phyloP scores from a whole-genome alignment of 148 eudicot genomes.

The Fallopia convolvulus region DNA sequence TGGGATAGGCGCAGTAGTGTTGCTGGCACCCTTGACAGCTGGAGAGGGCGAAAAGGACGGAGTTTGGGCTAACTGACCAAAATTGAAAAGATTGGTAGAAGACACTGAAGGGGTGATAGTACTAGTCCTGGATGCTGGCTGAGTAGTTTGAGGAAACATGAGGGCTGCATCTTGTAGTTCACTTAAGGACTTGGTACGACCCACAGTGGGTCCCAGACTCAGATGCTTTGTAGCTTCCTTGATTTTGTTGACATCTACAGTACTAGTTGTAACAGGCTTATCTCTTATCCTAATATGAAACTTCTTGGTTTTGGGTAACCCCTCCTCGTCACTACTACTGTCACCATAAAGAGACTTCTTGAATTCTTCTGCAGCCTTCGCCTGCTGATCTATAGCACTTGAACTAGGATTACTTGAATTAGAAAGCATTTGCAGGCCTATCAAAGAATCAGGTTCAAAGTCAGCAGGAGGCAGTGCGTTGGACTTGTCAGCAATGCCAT shows the following conservation, averaged over 20 bases:
- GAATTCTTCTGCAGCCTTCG: conserved; percentile 93
- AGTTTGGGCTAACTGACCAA: too few species aligned
- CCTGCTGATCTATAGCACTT: conserved; percentile 61
- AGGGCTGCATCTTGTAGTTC: conserved; percentile 51
- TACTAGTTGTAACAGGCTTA: conserved; percentile 56
- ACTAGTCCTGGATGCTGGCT: conserved; percentile 15
- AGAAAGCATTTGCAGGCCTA: conserved; percentile 68
- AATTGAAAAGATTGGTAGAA: conserved; percentile 43
- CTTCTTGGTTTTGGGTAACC: conserved; percentile 60
- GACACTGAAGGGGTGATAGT: conserved; percentile 30
- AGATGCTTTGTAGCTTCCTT: conserved; percentile 97
- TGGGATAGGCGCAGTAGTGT: conserved; percentile 62
- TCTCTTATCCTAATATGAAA: conserved; percentile 71
- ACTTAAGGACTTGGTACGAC: conserved; percentile 71
- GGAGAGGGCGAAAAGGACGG: conserved; percentile 16
- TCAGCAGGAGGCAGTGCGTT: conserved; percentile 21
- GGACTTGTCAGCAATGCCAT: conserved; percentile 21
- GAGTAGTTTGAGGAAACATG: conserved; percentile 40
- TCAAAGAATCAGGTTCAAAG: conserved; percentile 42
- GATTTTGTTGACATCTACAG: conserved; percentile 84
- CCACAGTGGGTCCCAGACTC: conserved; percentile 59
- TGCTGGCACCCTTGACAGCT: conserved; percentile 39
- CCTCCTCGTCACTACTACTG: conserved; percentile 92
- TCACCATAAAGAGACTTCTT: conserved; percentile 83
- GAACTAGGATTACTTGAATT: conserved; percentile 36